phyloP scores from a whole-genome alignment of 768 basidiomycete species.

The Mycena sanguinolenta region DNA sequence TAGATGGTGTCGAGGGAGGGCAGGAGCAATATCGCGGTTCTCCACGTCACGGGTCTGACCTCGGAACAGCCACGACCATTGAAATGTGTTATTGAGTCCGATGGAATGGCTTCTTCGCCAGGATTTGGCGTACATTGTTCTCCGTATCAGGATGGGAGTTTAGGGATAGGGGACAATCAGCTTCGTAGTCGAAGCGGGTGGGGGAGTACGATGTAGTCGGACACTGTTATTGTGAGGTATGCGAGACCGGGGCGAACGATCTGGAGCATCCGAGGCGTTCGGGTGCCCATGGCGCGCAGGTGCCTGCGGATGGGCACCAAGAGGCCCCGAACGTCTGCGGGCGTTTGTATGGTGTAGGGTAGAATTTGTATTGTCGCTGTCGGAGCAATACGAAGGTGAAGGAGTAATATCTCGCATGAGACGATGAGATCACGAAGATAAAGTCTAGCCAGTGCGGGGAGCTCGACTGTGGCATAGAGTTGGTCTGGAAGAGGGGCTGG shows the following conservation, averaged over 20 bases:
- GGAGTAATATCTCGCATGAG: background rate
- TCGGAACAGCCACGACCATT: background rate
- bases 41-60: background rate
- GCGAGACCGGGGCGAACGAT: background rate
- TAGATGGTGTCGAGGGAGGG: constrained; percentile 17
- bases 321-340: background rate
- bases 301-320: constrained; percentile 24
- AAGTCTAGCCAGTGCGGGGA: constrained; percentile 1
- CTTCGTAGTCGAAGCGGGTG: background rate
- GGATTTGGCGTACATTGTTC: constrained; percentile 17
- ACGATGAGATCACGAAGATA: background rate
- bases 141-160: constrained; percentile 12
- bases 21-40: constrained; percentile 6
- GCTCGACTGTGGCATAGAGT: background rate
- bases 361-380: background rate
- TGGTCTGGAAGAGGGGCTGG: background rate
- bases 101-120: constrained; percentile 15
- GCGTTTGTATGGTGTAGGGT: background rate
- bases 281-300: constrained; percentile 2
- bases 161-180: background rate
- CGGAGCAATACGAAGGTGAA: background rate
- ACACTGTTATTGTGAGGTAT: constrained; percentile 10
- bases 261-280: background rate
- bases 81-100: constrained; percentile 14
- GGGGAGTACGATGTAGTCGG: background rate